Evolutionary conservation across 225 moss, liverwort and hornwort species (phyloP).

Genomic region (Antitrichia curtipendula): DNA sequence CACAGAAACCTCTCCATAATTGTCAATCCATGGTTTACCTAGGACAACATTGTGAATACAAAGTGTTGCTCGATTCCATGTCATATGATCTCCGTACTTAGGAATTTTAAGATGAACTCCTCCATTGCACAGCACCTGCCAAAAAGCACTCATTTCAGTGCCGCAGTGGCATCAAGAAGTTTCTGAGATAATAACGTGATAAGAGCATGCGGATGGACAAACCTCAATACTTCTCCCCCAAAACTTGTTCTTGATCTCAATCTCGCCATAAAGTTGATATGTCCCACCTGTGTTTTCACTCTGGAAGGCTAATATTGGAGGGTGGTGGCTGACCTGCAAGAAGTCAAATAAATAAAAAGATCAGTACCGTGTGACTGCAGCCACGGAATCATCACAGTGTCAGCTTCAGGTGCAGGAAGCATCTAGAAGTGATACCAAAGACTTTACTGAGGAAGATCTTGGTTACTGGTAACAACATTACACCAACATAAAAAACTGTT

Average conservation of each 20-base stretch:
- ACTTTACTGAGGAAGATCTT: not conserved
- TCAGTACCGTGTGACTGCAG: not conserved
- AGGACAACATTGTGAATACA: slow-evolving; percentile 97
- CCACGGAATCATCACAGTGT: not conserved
- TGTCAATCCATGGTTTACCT: slow-evolving; percentile 96
- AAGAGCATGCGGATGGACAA: not conserved
- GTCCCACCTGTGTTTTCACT: slow-evolving; percentile 49
- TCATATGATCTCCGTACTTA: slow-evolving; percentile 78
- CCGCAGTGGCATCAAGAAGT: not conserved
- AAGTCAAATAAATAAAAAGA: not conserved
- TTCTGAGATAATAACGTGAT: not conserved
- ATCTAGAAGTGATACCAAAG: not conserved
- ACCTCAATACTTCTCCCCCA: slow-evolving; percentile 99
- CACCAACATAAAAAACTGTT: not conserved
- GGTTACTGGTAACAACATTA: not conserved
- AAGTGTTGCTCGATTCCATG: slow-evolving; percentile 88
- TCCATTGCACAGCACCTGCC: slow-evolving; percentile 81
- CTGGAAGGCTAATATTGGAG: slow-evolving; percentile 91
- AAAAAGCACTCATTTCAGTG: not conserved
- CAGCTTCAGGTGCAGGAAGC: not conserved
- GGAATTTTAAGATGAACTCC: slow-evolving; percentile 57
- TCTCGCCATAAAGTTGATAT: slow-evolving; percentile 78
- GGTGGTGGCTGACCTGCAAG: slow-evolving; percentile 92
- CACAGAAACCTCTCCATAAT: slow-evolving; percentile 86
- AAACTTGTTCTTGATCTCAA: slow-evolving; percentile 94